Evolutionary conservation across 2,329 filamentous ascomycete genomes (phyloP).

Genomic region (Neoascochyta sp.): DNA sequence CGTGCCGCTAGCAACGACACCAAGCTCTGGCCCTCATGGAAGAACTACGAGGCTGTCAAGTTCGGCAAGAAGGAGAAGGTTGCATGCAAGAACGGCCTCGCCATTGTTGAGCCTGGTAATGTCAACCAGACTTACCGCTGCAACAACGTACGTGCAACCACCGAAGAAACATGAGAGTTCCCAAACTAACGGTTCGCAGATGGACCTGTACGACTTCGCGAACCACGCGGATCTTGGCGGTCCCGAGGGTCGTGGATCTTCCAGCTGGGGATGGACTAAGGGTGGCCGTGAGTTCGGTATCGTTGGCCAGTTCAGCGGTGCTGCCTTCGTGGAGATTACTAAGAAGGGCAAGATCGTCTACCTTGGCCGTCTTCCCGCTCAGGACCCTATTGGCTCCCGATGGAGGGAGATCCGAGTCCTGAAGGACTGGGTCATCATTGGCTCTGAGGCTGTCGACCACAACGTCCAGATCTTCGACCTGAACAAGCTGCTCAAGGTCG

Average conservation of each 20-base stretch:
- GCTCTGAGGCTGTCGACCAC: constrained; percentile 48
- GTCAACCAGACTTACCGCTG: constrained; percentile 25
- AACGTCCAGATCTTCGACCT: constrained; percentile 48
- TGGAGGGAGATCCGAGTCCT: constrained; percentile 52
- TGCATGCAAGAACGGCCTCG: constrained; percentile 21
- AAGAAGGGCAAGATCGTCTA: constrained; percentile 50
- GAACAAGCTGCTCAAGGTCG: constrained; percentile 46
- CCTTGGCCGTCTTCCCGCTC: constrained; percentile 49
- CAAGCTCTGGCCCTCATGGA: constrained; percentile 18
- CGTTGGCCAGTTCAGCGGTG: constrained; percentile 52
- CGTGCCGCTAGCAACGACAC: constrained; percentile 6
- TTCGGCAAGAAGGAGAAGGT: constrained; percentile 18
- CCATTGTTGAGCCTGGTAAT: constrained; percentile 19
- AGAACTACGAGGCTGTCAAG: constrained; percentile 10
- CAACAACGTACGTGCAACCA: constrained; percentile 18
- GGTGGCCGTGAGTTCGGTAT: constrained; percentile 54
- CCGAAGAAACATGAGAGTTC: background rate
- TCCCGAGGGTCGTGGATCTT: constrained; percentile 38
- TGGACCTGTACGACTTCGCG: constrained; percentile 57
- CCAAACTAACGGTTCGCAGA: too few species aligned
- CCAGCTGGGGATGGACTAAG: constrained; percentile 52
- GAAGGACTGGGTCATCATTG: constrained; percentile 45
- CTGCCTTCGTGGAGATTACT: constrained; percentile 52
- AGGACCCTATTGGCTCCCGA: constrained; percentile 41
- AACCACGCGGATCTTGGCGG: constrained; percentile 53